These are phyloP conservation scores for Taiozyma onychis DNA, from an alignment of 1,139 yeast genomes.

Conservation along the genomic window DNA sequence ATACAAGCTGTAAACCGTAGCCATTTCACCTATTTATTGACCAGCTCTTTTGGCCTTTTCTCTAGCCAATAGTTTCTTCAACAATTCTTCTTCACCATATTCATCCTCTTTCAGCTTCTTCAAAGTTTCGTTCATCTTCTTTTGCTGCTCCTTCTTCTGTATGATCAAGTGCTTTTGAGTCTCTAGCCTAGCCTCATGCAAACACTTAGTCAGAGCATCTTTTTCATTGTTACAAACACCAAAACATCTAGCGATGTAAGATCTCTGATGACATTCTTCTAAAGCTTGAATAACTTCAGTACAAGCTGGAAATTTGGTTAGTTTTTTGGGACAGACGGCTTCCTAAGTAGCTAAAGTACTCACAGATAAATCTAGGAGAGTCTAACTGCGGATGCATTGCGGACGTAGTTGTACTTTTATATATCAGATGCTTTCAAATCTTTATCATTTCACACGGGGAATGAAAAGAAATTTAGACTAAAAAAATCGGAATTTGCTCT, in stretches of 20 bases:
- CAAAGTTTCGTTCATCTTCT: constrained; percentile 49
- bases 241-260: constrained; percentile 65
- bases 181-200: constrained; percentile 69
- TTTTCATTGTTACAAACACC: constrained; percentile 86
- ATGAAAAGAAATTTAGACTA: too few species aligned
- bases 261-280: constrained; percentile 80
- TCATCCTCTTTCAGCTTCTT: constrained; percentile 67
- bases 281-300: constrained; percentile 79
- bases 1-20: background rate
- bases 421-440: background rate
- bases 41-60: constrained; percentile 21
- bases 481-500: background rate
- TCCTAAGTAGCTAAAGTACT: constrained; percentile 7
- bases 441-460: background rate
- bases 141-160: constrained; percentile 51
- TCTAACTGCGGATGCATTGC: constrained; percentile 39
- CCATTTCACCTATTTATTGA: background rate
- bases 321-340: background rate
- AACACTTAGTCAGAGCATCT: constrained; percentile 70
- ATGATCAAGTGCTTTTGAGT: constrained; percentile 61
- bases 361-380: constrained; percentile 35
- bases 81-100: constrained; percentile 70
- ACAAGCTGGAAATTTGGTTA: constrained; percentile 43
- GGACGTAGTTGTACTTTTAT: background rate
- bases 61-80: constrained; percentile 59